These are phyloP conservation scores for Debaryomyces fabryi DNA, from an alignment of 1,139 yeast species.

Conservation along the genomic window DNA sequence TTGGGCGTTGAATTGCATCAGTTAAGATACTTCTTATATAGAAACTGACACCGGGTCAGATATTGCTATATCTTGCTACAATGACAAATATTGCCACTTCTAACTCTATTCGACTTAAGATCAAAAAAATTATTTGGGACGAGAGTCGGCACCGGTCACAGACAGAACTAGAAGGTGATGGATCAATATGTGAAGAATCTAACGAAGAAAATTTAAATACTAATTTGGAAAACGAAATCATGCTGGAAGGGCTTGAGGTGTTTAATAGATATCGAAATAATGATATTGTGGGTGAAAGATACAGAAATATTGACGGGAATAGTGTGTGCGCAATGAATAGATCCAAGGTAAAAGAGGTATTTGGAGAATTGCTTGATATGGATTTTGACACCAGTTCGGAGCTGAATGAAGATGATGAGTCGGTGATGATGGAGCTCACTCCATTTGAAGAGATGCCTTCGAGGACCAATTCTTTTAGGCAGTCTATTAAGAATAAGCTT, in stretches of 20 bases:
- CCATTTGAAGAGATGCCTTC: constrained; percentile 8
- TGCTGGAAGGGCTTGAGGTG: constrained; percentile 3
- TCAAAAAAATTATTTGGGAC: not conserved
- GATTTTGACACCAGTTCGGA: constrained; percentile 4
- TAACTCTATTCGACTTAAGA: constrained; percentile 1
- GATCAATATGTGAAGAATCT: not conserved
- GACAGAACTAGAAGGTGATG: not conserved
- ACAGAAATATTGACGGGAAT: not conserved
- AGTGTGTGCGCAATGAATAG: not conserved
- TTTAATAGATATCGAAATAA: constrained; percentile 3
- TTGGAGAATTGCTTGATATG: constrained; percentile 4
- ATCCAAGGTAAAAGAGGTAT: not conserved
- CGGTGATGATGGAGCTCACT: constrained; percentile 6
- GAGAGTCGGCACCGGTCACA: not conserved
- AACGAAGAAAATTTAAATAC: not conserved
- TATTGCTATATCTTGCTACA: constrained; percentile 5
- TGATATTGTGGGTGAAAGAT: not conserved
- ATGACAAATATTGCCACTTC: not conserved
- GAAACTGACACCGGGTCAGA: not conserved
- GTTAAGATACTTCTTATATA: not conserved
- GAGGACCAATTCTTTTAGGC: constrained; percentile 1
- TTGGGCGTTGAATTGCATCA: not conserved
- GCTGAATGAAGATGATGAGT: not conserved
- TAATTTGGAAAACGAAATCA: not conserved
- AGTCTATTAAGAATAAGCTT: constrained; percentile 5